phyloP scores from a whole-genome alignment of 1,284 basidiomycete genomes.

The Tremellales sp. region DNA sequence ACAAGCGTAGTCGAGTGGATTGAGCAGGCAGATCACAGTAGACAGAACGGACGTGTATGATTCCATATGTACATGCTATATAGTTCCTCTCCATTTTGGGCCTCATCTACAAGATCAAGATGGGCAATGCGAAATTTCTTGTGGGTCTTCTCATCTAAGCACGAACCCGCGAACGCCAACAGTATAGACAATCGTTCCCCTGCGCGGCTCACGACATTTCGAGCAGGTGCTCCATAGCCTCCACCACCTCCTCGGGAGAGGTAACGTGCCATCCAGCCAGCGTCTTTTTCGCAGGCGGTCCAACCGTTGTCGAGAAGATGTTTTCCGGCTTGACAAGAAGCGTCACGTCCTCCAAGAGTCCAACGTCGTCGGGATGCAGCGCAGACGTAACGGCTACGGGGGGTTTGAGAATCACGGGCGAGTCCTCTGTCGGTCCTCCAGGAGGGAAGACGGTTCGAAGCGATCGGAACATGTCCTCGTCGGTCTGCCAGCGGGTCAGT shows the following conservation, averaged over 20 bases:
- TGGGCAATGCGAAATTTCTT: neutral
- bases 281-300: constrained; percentile 79
- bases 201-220: constrained; percentile 5
- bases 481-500: constrained; percentile 56
- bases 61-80: constrained; percentile 1
- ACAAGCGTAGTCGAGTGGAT: constrained; percentile 11
- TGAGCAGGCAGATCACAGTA: neutral
- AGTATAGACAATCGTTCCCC: too few relatives aligned
- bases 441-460: constrained; percentile 55
- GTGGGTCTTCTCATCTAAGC: neutral
- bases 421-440: constrained; percentile 49
- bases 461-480: constrained; percentile 95
- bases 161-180: too few relatives aligned
- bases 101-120: neutral
- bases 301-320: constrained; percentile 85
- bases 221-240: constrained; percentile 38
- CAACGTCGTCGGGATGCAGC: constrained; percentile 48
- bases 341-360: constrained; percentile 55
- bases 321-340: constrained; percentile 63
- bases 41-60: constrained; percentile 3
- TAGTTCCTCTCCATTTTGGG: neutral
- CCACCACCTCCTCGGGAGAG: constrained; percentile 48
- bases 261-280: constrained; percentile 86
- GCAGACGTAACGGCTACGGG: constrained; percentile 65
- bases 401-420: constrained; percentile 59